Conservation (phyloP, 345 rosid genomes). For the Salix arbutifolia region DNA sequence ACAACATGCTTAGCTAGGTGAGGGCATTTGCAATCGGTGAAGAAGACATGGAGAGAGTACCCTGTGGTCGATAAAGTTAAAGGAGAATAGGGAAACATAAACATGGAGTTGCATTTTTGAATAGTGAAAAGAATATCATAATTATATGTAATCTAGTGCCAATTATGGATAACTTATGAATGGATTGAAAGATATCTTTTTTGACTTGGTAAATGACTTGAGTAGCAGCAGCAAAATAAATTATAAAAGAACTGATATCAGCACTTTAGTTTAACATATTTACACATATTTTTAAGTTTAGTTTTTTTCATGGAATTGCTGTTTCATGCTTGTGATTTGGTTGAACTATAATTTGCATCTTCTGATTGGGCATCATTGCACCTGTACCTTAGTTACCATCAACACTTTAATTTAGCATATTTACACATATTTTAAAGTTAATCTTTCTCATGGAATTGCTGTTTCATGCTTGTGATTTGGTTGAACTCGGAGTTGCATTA, state of each 20-base stretch:
- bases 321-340: not conserved
- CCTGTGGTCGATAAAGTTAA: not conserved
- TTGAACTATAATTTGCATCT: not conserved
- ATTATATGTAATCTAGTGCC: not conserved
- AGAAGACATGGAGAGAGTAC: not conserved
- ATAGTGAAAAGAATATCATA: not conserved
- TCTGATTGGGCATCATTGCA: no score
- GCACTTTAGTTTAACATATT: not conserved
- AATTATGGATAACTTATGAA: not conserved
- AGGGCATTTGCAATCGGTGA: not conserved
- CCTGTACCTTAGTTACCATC: not conserved
- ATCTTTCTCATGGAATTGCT: not conserved
- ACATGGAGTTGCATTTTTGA: not conserved
- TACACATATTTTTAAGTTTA: not conserved
- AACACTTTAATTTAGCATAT: not conserved
- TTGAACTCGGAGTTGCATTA: not conserved
- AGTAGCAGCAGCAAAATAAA: not conserved
- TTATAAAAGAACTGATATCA: not conserved
- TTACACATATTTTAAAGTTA: not conserved
- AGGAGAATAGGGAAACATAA: not conserved
- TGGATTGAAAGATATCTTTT: not conserved
- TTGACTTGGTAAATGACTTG: not conserved
- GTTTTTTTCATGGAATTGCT: not conserved
- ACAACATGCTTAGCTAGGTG: not conserved
- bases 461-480: not conserved